Percentiles rank a stretch among this genome's conserved stretches.
Evolutionary conservation across 169 alveolate genomes (phyloP).

Genomic region (Plasmodium yoelii): DNA sequence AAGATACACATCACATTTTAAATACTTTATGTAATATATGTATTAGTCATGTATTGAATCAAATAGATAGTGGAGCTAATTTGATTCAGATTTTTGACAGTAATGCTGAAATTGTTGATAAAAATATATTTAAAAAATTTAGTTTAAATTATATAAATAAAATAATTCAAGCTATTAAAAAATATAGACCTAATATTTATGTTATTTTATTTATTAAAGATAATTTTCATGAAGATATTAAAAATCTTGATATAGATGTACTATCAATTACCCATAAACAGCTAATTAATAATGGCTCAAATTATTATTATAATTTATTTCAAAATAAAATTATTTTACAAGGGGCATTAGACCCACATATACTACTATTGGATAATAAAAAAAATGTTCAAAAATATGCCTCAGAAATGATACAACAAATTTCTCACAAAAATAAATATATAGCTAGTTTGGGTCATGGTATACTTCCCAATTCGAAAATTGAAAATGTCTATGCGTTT

Average conservation of each 20-base stretch:
- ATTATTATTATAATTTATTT: slow-evolving; percentile 29
- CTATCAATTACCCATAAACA: slow-evolving; percentile 65
- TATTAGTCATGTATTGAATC: slow-evolving; percentile 81
- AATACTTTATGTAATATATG: slow-evolving; percentile 76
- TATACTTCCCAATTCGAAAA: slow-evolving; percentile 78
- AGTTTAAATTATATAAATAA: slow-evolving; percentile 49
- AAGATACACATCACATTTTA: slow-evolving; percentile 79
- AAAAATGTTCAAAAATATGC: slow-evolving; percentile 19
- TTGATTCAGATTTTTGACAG: slow-evolving; percentile 82
- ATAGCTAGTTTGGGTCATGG: slow-evolving; percentile 74
- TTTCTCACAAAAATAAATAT: slow-evolving; percentile 24
- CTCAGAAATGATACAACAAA: slow-evolving; percentile 9
- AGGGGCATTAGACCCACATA: slow-evolving; percentile 72
- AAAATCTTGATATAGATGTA: slow-evolving; percentile 20
- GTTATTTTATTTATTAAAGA: slow-evolving; percentile 51
- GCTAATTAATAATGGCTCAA: background rate
- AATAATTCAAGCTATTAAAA: slow-evolving; percentile 36
- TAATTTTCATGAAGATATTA: slow-evolving; percentile 36
- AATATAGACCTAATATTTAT: slow-evolving; percentile 26
- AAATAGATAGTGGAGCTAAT: slow-evolving; percentile 88
- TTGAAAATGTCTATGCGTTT: slow-evolving; percentile 61
- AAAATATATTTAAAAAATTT: slow-evolving; percentile 72
- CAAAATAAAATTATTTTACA: slow-evolving; percentile 45
- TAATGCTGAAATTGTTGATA: slow-evolving; percentile 77
- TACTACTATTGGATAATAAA: slow-evolving; percentile 18